Conservation (phyloP, 2,329 filamentous ascomycete species). For the Penicillium sp. region DNA sequence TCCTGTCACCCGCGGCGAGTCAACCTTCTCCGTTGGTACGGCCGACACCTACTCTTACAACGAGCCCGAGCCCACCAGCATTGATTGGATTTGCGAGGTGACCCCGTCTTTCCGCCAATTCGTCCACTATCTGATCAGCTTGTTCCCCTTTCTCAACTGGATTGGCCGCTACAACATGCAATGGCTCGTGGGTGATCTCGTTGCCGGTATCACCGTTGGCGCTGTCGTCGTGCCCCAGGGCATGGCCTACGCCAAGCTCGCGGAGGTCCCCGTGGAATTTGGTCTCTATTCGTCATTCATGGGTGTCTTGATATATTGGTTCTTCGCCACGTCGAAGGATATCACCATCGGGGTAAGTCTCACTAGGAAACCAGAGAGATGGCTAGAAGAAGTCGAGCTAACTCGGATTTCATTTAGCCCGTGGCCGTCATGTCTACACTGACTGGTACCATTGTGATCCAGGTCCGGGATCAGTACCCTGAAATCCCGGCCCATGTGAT, state of each 20-base stretch:
- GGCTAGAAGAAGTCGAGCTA: background rate
- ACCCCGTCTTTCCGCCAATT: constrained; percentile 59
- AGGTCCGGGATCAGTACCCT: constrained; percentile 58
- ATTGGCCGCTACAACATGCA: constrained; percentile 81
- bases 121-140: constrained; percentile 60
- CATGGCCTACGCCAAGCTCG: constrained; percentile 90
- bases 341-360: constrained; percentile 61
- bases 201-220: constrained; percentile 77
- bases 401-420: constrained; percentile 54
- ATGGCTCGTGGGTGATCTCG: constrained; percentile 85
- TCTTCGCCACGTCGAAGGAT: constrained; percentile 97
- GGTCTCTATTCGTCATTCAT: constrained; percentile 95
- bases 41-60: constrained; percentile 78
- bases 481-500: constrained; percentile 61
- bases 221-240: constrained; percentile 89
- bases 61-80: constrained; percentile 72
- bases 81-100: constrained; percentile 67
- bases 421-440: constrained; percentile 95
- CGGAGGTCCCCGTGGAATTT: constrained; percentile 73
- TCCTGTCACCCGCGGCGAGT: constrained; percentile 72
- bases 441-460: constrained; percentile 73
- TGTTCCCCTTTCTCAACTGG: constrained; percentile 92
- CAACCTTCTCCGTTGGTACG: constrained; percentile 69
- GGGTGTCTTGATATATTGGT: constrained; percentile 92
- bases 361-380: too few relatives aligned